Evolutionary conservation across 2,329 filamentous ascomycete species (phyloP).

Genomic region (Pyricularia sp.): DNA sequence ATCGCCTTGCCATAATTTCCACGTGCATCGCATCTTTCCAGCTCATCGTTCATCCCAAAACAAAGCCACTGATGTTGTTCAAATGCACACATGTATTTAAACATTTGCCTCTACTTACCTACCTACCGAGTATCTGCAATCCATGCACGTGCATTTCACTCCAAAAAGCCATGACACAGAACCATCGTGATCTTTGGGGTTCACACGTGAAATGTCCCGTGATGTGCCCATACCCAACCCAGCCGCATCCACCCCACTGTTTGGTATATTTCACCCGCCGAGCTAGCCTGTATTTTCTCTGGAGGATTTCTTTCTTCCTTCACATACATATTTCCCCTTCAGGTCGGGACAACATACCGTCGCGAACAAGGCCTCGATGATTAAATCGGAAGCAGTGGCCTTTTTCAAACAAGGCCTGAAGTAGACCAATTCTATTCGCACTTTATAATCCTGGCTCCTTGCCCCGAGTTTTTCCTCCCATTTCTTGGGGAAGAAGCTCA

Average conservation of each 20-base stretch:
- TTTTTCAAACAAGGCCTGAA: conserved; percentile 38
- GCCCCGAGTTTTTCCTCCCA: conserved; percentile 23
- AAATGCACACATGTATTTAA: not conserved
- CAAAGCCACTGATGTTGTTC: too few relatives aligned
- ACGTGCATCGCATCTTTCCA: not conserved
- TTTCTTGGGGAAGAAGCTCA: conserved; percentile 24
- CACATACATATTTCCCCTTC: conserved; percentile 41
- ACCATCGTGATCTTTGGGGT: not conserved
- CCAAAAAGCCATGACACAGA: not conserved
- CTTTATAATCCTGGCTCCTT: conserved; percentile 49
- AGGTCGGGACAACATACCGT: conserved; percentile 16
- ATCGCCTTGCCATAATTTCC: not conserved
- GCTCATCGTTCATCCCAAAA: not conserved
- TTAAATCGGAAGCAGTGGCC: conserved; percentile 21
- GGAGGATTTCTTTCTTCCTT: conserved; percentile 23
- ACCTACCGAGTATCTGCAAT: not conserved
- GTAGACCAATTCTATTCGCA: conserved; percentile 38
- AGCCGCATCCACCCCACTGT: not conserved
- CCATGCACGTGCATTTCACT: not conserved
- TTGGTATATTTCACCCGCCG: not conserved
- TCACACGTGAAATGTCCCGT: not conserved
- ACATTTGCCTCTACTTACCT: too few relatives aligned
- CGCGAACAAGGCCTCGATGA: conserved; percentile 1
- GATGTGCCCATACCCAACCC: not conserved
- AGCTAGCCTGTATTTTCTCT: not conserved